phyloP scores from a whole-genome alignment of 2,329 filamentous ascomycete genomes.

The Chlorencoelia australis region DNA sequence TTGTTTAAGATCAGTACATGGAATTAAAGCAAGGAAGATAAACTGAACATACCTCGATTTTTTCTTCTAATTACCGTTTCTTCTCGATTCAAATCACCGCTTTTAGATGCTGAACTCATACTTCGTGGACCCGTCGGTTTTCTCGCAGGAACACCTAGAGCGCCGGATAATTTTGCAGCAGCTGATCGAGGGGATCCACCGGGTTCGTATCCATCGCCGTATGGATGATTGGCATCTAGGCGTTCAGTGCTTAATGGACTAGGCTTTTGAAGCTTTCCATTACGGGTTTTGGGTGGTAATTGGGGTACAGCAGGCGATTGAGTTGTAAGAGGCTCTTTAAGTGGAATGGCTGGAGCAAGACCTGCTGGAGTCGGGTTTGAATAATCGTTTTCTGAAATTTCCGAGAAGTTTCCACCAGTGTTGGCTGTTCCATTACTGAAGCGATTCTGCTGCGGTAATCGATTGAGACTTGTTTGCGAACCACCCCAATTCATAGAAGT shows the following conservation, averaged over 20 bases:
- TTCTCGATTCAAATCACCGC: slow-evolving; percentile 21
- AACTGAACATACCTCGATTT: slow-evolving; percentile 46
- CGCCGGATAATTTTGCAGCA: slow-evolving; percentile 18
- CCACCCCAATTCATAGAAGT: slow-evolving; percentile 53
- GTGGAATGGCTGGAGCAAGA: slow-evolving; percentile 45
- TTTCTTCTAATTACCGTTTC: slow-evolving; percentile 21
- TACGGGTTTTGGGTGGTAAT: slow-evolving; percentile 37
- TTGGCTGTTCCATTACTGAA: slow-evolving; percentile 27
- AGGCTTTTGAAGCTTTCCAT: slow-evolving; percentile 42
- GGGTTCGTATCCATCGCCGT: slow-evolving; percentile 16
- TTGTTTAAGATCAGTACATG: too few relatives aligned
- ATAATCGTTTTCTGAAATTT: slow-evolving; percentile 24
- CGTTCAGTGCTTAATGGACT: slow-evolving; percentile 49
- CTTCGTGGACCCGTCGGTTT: slow-evolving; percentile 28
- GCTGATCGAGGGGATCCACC: slow-evolving; percentile 18
- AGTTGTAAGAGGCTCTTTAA: slow-evolving; percentile 53
- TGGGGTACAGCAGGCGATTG: too few relatives aligned
- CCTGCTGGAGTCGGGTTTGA: slow-evolving; percentile 22
- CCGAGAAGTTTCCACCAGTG: slow-evolving; percentile 20
- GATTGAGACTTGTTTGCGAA: slow-evolving; percentile 48
- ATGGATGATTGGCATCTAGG: slow-evolving; percentile 18
- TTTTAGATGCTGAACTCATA: slow-evolving; percentile 23
- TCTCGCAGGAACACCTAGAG: slow-evolving; percentile 21
- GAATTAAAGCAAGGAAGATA: slow-evolving; percentile 17
- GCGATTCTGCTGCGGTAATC: slow-evolving; percentile 41